Evolutionary conservation across 176 grass and related monocot species (phyloP), one percentile per base, ranked within the genome.

Genomic region (Pharus latifolius): DNA sequence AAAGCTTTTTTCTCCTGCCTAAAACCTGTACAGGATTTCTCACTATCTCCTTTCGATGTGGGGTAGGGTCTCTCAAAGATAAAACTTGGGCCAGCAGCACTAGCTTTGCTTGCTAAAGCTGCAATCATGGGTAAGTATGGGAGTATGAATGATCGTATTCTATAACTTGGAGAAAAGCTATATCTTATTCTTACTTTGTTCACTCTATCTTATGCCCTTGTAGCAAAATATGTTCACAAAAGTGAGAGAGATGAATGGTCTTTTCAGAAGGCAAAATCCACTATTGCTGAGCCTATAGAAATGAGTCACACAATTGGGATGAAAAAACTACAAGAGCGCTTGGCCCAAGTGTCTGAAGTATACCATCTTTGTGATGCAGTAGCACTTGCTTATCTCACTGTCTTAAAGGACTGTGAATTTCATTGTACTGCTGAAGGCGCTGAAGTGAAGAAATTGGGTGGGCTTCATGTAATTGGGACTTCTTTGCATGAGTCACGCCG

Each of bases 381-480:
- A 63, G 83, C 74, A 59, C 66, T 92, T 74, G 81, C 84, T 89
- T 92, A 87, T 90, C 69, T 80, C 56, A 80, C 73, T 14, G 86
- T 97, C 25, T 69, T 97, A 44, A 90, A 38, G 75, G 94, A 97
- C 49, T 97, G 94, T 37, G 86, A 88, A 69, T 49, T 82, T 51
- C 94, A 92, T 80, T 92, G 94, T 87, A 84, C 50, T 46, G 75
- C 56, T 54, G 94, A 97, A 80, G 94, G 94, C 30, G 43, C 69
- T 63, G 94, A 85, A 52, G 94, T 97, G 78, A 97, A 90, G 82
- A 74, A 15, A 68, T 90, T 97, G 77, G 94, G 94, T 60, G 94
- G 94, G 40, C 94, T 97, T 66, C 94, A 97, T 85, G 94, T 97
- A 67, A 84, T 97, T 71, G 94, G 89, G 58, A 97, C 94, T 50